Conservation (phyloP, 495 filamentous ascomycete species). For the Hypoxylon intermedium region DNA sequence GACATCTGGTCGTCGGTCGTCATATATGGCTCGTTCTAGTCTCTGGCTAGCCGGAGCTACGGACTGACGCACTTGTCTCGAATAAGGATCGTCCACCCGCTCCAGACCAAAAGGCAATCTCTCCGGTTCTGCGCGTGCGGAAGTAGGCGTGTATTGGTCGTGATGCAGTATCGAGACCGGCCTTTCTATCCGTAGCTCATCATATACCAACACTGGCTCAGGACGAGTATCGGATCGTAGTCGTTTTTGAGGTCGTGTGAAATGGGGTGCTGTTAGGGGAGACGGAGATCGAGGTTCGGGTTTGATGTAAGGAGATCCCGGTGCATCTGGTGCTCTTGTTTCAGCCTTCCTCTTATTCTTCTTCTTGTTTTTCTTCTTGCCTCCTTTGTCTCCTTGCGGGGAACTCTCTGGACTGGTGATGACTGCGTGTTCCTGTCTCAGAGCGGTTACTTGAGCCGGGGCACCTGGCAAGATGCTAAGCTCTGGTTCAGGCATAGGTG, state of each 20-base stretch:
- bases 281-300: slow-evolving; percentile 86
- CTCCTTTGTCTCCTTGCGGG: slow-evolving; percentile 48
- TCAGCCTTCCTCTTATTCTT: slow-evolving; percentile 56
- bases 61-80: slow-evolving; percentile 37
- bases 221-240: slow-evolving; percentile 59
- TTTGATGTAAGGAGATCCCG: slow-evolving; percentile 73
- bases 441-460: slow-evolving; percentile 58
- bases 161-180: slow-evolving; percentile 30
- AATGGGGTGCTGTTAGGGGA: slow-evolving; percentile 64
- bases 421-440: slow-evolving; percentile 53
- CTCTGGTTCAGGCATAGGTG: slow-evolving; percentile 54
- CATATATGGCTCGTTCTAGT: slow-evolving; percentile 33
- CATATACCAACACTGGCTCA: slow-evolving; percentile 48
- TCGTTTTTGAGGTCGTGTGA: slow-evolving; percentile 58
- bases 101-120: slow-evolving; percentile 34
- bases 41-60: slow-evolving; percentile 35
- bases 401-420: slow-evolving; percentile 61
- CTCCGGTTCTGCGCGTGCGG: slow-evolving; percentile 24
- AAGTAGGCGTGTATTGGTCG: slow-evolving; percentile 22
- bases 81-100: slow-evolving; percentile 33
- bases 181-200: slow-evolving; percentile 49
- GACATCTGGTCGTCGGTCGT: slow-evolving; percentile 42
- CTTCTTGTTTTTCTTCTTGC: slow-evolving; percentile 52
- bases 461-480: slow-evolving; percentile 41
- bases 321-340: slow-evolving; percentile 45